Base-by-base conservation (phyloP, 2,329 filamentous ascomycete genomes). In the Calonectria hongkongensis region DNA sequence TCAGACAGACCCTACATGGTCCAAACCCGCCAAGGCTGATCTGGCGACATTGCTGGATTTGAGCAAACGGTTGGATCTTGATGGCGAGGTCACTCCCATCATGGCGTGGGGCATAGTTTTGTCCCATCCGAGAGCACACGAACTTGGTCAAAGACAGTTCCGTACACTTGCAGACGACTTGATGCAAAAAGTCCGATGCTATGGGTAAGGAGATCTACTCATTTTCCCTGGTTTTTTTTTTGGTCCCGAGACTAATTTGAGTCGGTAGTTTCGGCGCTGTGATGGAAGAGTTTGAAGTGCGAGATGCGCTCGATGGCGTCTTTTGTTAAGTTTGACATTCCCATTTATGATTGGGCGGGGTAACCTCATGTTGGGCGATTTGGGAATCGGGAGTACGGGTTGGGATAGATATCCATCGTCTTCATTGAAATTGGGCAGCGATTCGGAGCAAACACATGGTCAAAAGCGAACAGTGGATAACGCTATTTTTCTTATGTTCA, bases 21-120 rank as follows among this genome's bases (percentile, higher is more conserved):
- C 95, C 86, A 93, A 97, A 81, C 86, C 97, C 7, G 92, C 89
- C 72, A 94, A 93, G 82, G 90, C 90, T 45, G 95, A 97, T 80
- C 88, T 99, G 63, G 87, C 92, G 65, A 97, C 94, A 67, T 88
- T 98, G 67, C 89, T 98, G 73, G 94, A 98, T 81, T 89, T 98
- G 68, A 98, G 95, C 85, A 91, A 92, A 78, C 92, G 93, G 78
- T 88, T 98, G 30, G 93, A 97, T 78, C 91, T 97, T 2, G 94
- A 97, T 73, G 95, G 95, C 66, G 95, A 97, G 85, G 94, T 98
- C 79, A 98, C 96, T 21, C 97, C 97, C 0, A 94, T 98, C 76
- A 98, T 98, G 95, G 96, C 96, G 0, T 96, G 97, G 92, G 94
- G 95, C 63, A 94, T 94, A 85, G 89, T 98, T 63, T 87, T 95